Evolutionary conservation across 495 filamentous ascomycete genomes (phyloP), one percentile per base, ranked within the genome.

Genomic region (Acidiella bohemica): DNA sequence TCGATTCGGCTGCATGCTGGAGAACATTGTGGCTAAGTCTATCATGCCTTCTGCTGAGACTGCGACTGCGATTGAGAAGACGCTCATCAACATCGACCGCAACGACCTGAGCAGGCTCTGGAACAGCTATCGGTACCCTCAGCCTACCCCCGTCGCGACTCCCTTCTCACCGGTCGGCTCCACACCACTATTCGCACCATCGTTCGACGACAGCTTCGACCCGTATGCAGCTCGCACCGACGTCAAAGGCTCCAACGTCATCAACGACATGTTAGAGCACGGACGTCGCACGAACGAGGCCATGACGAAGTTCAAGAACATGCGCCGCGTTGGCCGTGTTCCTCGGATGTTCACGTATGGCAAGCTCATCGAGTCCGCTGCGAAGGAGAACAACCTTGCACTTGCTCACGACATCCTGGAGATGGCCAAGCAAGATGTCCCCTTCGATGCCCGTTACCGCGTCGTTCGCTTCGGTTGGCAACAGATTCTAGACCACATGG

Each of bases 331-430:
- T 58, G 86, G 88, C 44, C 78, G 84, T 53, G 84, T 94, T 57
- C 86, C 92, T 31, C 76, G 88, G 46, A 94, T 94, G 62, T 84
- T 92, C 59, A 93, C 86, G 19, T 93, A 96, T 52, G 83, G 85
- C 24, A 94, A 94, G 65, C 71, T 97, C 53, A 90, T 97, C 57
- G 76, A 79, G 25, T 80, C 83, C 46, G 87, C 92, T 42, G 82
- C 86, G 34, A 84, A 87, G 57, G 73, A 81, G 48, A 32, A 43
- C 44, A 79, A 83, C 46, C 67, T 78, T 56, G 77, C 86, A 35
- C 63, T 92, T 17, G 83, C 83, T 53, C 71, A 83, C 40, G 88
- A 96, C 39, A 80, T 97, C 37, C 69, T 93, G 19, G 74, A 67
- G 41, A 90, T 90, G 71, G 90, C 90, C 5, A 75, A 83, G 36